A percentile compares a stretch with the other conserved stretches of the same genome.
These are phyloP conservation scores for Cordyceps pruinosa DNA, from an alignment of 2,329 filamentous ascomycete species.

Conservation along the genomic window DNA sequence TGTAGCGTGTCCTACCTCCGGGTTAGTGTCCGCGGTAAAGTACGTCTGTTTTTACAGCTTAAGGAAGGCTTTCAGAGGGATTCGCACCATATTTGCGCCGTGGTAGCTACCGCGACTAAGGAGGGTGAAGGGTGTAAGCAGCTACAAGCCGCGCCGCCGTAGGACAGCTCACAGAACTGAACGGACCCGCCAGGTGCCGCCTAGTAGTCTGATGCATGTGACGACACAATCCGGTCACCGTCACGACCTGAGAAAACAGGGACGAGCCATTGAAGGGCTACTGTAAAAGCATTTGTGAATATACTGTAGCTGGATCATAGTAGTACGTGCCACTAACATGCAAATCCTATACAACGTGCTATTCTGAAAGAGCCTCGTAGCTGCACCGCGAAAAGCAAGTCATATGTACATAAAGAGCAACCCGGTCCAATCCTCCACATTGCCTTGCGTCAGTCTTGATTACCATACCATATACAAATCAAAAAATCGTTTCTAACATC, in stretches of 20 bases:
- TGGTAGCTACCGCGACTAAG: not conserved
- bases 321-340: not conserved
- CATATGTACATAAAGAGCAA: constrained; percentile 9
- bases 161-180: not conserved
- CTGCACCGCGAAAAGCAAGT: not conserved
- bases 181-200: no score
- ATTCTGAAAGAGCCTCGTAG: constrained; percentile 3
- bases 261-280: not conserved
- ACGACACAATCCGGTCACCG: not conserved
- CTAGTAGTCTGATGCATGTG: constrained; percentile 3
- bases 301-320: not conserved
- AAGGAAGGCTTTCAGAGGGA: not conserved
- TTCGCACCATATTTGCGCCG: constrained; percentile 5
- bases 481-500: constrained; percentile 5
- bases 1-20: constrained; percentile 25
- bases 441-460: constrained; percentile 7
- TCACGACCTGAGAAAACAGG: not conserved
- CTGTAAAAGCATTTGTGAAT: not conserved
- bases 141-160: no score
- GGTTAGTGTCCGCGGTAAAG: not conserved
- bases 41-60: not conserved
- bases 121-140: not conserved
- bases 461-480: constrained; percentile 11
- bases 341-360: constrained; percentile 5
- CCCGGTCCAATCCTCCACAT: constrained; percentile 4